Percentiles rank a stretch among this genome's conserved stretches.
Evolutionary conservation across 129 eudicot species (phyloP).

Genomic region (Cynara cardunculus): DNA sequence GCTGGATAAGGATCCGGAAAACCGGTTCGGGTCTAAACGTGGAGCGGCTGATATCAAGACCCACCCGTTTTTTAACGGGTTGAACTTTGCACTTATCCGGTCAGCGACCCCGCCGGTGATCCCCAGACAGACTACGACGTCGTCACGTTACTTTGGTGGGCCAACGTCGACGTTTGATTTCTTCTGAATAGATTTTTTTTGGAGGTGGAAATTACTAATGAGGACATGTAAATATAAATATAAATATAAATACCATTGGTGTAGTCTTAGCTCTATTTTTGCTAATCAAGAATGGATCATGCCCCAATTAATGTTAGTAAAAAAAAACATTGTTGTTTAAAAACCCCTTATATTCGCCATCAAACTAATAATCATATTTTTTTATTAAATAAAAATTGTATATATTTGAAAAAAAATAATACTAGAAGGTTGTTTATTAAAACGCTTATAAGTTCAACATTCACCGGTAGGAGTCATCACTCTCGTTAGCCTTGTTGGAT

Average conservation of each 20-base stretch:
- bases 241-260: conserved; percentile 10
- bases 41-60: conserved; percentile 90
- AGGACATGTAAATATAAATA: conserved; percentile 30
- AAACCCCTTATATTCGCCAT: too few species aligned
- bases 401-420: too few species aligned
- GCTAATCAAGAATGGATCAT: conserved; percentile 27
- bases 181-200: conserved; percentile 29
- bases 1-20: conserved; percentile 59
- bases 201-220: background rate
- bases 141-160: conserved; percentile 11
- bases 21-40: conserved; percentile 72
- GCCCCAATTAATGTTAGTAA: conserved; percentile 7
- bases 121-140: conserved; percentile 24
- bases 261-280: conserved; percentile 24
- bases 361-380: too few species aligned
- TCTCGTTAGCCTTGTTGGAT: too few species aligned
- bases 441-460: too few species aligned
- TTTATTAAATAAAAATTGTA: too few species aligned
- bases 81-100: conserved; percentile 82
- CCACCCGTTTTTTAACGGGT: conserved; percentile 80
- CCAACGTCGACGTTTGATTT: conserved; percentile 55
- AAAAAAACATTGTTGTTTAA: background rate
- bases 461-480: too few species aligned
- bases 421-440: too few species aligned
- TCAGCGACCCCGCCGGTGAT: conserved; percentile 60